Conservation (phyloP, 2,329 filamentous ascomycete genomes). For the Fusarium algeriense region DNA sequence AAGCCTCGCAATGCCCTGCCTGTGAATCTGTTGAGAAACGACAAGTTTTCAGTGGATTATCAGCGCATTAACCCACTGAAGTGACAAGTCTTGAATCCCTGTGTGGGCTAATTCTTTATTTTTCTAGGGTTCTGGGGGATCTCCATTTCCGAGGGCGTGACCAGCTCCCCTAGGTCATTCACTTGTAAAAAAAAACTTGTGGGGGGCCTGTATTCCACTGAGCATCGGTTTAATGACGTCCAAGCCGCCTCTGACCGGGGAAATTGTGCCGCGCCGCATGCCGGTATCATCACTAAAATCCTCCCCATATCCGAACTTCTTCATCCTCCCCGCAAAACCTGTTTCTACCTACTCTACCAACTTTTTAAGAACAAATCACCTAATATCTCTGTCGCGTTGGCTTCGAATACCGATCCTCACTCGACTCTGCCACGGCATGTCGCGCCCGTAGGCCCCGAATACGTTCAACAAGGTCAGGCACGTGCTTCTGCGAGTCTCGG, state of each 20-base stretch:
- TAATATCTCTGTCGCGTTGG: constrained; percentile 10
- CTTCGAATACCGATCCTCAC: constrained; percentile 6
- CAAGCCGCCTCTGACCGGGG: constrained; percentile 45
- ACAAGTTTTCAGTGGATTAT: constrained; percentile 18
- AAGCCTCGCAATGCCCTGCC: background rate
- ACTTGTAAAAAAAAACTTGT: constrained; percentile 17
- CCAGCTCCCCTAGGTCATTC: constrained; percentile 27
- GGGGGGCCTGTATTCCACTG: constrained; percentile 26
- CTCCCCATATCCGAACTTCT: constrained; percentile 31
- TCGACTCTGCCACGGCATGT: constrained; percentile 43
- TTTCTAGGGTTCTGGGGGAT: constrained; percentile 33
- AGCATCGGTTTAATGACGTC: constrained; percentile 48
- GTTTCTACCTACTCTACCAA: constrained; percentile 17
- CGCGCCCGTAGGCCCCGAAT: constrained; percentile 38
- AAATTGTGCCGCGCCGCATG: constrained; percentile 46
- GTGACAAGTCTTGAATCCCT: constrained; percentile 8
- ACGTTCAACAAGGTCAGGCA: constrained; percentile 39
- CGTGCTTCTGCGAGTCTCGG: constrained; percentile 37
- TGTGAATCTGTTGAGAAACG: constrained; percentile 19
- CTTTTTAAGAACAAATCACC: background rate
- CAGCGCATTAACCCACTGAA: constrained; percentile 31
- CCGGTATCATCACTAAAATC: constrained; percentile 40
- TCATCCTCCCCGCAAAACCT: constrained; percentile 19
- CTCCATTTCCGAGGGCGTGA: constrained; percentile 35
- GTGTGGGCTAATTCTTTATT: constrained; percentile 13